Percentiles rank a stretch among this genome's conserved stretches.
These are phyloP conservation scores for Aspergillus pseudoglaucus DNA, from an alignment of 2,329 filamentous ascomycete species.

Conservation along the genomic window DNA sequence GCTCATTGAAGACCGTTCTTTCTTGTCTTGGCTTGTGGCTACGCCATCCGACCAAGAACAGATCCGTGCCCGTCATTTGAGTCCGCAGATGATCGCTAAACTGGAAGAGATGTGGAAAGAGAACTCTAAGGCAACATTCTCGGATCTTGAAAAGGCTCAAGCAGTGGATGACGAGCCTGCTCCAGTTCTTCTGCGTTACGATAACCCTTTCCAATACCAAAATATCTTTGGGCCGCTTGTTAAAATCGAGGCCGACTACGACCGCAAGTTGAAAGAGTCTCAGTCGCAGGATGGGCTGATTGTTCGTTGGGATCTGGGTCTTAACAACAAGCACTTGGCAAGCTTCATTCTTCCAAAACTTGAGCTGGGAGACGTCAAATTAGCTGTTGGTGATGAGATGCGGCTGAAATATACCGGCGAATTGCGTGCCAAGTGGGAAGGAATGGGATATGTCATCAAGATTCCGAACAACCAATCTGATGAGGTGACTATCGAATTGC, in stretches of 20 bases:
- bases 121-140: slow-evolving; percentile 77
- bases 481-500: slow-evolving; percentile 89
- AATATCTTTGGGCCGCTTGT: slow-evolving; percentile 97
- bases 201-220: slow-evolving; percentile 97
- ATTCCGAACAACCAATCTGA: slow-evolving; percentile 99
- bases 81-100: slow-evolving; percentile 90
- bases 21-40: slow-evolving; percentile 86
- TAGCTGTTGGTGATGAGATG: slow-evolving; percentile 98
- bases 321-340: slow-evolving; percentile 96
- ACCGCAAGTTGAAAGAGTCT: slow-evolving; percentile 96
- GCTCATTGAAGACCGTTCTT: slow-evolving; percentile 92
- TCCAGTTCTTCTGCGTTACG: slow-evolving; percentile 86
- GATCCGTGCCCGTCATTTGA: slow-evolving; percentile 85
- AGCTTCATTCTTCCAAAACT: slow-evolving; percentile 96
- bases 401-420: slow-evolving; percentile 93
- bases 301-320: slow-evolving; percentile 87
- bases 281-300: slow-evolving; percentile 94
- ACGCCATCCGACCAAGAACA: slow-evolving; percentile 90
- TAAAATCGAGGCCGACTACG: slow-evolving; percentile 98
- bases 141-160: slow-evolving; percentile 83
- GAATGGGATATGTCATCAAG: slow-evolving; percentile 97
- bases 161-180: slow-evolving; percentile 93
- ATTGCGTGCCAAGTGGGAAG: slow-evolving; percentile 86
- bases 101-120: slow-evolving; percentile 99
- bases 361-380: slow-evolving; percentile 93